A percentile compares a stretch with the other conserved stretches of the same genome.
Conservation (phyloP, 345 rosid species). For the Toxicodendron radicans region DNA sequence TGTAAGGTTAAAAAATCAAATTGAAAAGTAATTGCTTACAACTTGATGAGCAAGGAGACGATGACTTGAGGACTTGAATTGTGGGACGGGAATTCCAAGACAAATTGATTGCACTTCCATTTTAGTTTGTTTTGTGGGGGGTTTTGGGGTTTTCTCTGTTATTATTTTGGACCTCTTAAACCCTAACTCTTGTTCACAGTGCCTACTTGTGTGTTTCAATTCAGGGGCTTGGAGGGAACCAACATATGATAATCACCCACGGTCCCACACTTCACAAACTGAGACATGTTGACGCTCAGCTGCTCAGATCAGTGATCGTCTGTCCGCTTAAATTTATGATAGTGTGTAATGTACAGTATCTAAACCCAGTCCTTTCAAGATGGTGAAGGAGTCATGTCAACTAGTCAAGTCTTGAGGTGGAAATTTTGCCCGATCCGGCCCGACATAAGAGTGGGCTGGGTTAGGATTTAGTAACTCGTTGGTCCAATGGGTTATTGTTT, state of each 20-base stretch:
- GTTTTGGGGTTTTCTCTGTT: conserved; percentile 24
- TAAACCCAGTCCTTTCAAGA: no score
- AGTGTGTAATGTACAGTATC: no score
- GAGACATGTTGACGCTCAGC: neutral
- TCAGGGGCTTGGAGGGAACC: neutral
- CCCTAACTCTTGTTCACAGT: conserved; percentile 16
- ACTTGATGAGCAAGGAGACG: conserved; percentile 15
- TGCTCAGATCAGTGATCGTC: no score
- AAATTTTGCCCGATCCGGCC: no score
- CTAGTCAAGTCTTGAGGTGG: no score
- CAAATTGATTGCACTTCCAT: conserved; percentile 59
- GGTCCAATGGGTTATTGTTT: no score
- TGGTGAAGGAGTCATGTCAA: no score
- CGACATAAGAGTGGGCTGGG: no score
- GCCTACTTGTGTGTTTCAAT: neutral
- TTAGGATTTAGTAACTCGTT: no score
- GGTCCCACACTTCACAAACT: no score
- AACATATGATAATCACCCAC: no score
- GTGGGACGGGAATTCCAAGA: conserved; percentile 40
- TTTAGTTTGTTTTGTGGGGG: neutral
- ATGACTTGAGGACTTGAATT: conserved; percentile 27
- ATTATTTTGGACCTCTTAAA: conserved; percentile 26
- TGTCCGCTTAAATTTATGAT: no score
- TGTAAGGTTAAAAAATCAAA: neutral
- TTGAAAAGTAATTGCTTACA: conserved; percentile 33